Evolutionary conservation across 176 grass and related monocot genomes (phyloP), one percentile per base, ranked within the genome.

Genomic region (Paspalum vaginatum): DNA sequence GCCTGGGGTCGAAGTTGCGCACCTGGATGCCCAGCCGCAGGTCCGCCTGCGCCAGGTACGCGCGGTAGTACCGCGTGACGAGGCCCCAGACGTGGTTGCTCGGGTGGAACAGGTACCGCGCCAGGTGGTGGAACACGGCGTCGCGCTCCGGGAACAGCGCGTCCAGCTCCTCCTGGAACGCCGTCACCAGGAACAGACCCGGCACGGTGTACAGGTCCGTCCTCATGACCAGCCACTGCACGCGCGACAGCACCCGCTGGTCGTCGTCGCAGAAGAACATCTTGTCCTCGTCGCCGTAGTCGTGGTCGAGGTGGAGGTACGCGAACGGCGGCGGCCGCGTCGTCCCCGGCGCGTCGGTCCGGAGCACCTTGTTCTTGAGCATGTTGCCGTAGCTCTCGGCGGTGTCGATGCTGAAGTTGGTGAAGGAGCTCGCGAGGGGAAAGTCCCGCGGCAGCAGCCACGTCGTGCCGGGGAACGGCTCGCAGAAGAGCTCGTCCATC

Each of bases 391-490:
- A 90, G 89, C 91, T 93, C 51, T 82, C 75, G 53, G 61, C 32
- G 13, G 91, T 59, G 57, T 72, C 61, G 20, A 57, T 54, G 50
- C 74, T 72, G 74, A 93, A 85, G 60, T 84, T 89, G n/a, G 68
- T n/a, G 45, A 32, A 32, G 32, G 76, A 84, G 51, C 83, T 27
- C 12, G 70, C 2, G 0, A 91, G 51, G 1, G 92, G 86, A 10
- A 89, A 94, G 74, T 89, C 86, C 12, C 11, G 47, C 44, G 92
- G 92, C 17, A 94, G 83, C 61, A 91, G 46, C 92, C 92, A 94
- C 46, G 92, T 89, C 57, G 86, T 91, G 55, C 86, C 80, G 17
- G 92, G 89, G 83, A 94, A 94, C 3, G 92, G 92, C 79, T 94
- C 92, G 45, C 92, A 94, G 53, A 94, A 91, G 53, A 94, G 83